Base-by-base conservation (phyloP, 2,329 filamentous ascomycete genomes). In the Ceratocystis colombiana region DNA sequence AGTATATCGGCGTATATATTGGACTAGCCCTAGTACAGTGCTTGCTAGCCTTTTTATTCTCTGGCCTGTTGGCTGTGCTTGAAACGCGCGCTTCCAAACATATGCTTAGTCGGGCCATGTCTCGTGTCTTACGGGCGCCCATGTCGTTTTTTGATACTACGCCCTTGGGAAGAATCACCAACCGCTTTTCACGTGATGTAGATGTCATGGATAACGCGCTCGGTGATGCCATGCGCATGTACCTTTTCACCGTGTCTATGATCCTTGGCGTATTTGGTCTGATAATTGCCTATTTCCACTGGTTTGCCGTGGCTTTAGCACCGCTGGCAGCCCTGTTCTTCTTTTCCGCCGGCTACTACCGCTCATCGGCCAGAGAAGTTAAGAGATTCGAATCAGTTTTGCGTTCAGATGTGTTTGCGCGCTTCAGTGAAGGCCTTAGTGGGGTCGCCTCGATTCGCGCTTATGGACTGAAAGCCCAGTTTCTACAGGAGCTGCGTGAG, bases 101-200 rank as follows among this genome's bases (percentile, higher is more conserved):
- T 48, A 90, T 97, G 84, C 82, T 97, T 63, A 84, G 88, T 37
- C 80, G 84, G 45, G 93, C 94, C 5, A 89, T 97, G 71, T 84
- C 81, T 7, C 82, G 89, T 17, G 90, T 94, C 0, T 77, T 87
- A n/a, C 79, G 84, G 30, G 84, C 84, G 2, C 84, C 84, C n/a
- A 86, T 87, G 90, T 88, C 89, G 3, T 97, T 97, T 77, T 97
- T 97, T 77, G 94, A 99, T 72, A 97, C 94, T 0, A 97, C 94
- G 0, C 94, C 94, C 0, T 82, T 97, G 0, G 94, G 94, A 22
- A 88, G 93, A 46, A 96, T 97, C 74, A 96, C 91, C 25, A 97
- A 97, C 74, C 89, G 94, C 17, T 97, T 97, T 76, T 95, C 90
- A 41, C 88, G 93, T 71, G 94, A 99, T 72, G 89, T 97, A 50